Percentiles rank a stretch among this genome's conserved stretches.
These are phyloP conservation scores for Nitzschia putrida DNA, from an alignment of 108 stramenopile genomes.

Conservation along the genomic window DNA sequence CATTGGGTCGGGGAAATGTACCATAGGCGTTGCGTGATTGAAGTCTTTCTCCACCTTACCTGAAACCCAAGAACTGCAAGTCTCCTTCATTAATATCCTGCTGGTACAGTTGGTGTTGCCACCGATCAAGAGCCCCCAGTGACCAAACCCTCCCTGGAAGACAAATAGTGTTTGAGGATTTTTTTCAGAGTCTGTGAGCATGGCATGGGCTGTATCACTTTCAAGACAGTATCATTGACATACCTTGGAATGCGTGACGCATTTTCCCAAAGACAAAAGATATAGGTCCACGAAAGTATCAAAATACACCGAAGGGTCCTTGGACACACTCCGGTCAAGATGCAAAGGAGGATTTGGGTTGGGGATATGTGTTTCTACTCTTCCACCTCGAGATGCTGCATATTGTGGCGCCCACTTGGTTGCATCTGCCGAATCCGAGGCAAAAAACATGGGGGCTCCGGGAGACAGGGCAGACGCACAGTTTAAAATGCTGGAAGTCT, in stretches of 20 bases:
- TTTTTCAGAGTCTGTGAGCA: too few species aligned
- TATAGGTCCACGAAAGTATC: slow-evolving; percentile 55
- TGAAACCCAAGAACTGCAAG: too few species aligned
- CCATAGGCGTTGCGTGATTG: too few species aligned
- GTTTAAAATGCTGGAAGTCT: slow-evolving; percentile 43
- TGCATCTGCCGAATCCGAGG: slow-evolving; percentile 43
- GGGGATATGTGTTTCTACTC: background rate
- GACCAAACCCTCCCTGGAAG: slow-evolving; percentile 42
- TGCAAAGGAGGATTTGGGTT: slow-evolving; percentile 36
- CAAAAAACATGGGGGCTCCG: slow-evolving; percentile 47
- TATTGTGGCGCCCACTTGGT: slow-evolving; percentile 16
- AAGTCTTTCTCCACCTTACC: too few species aligned
- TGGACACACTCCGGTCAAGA: slow-evolving; percentile 31
- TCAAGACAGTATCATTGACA: background rate
- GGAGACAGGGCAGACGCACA: slow-evolving; percentile 43
- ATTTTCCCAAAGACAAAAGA: slow-evolving; percentile 38
- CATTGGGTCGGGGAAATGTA: too few species aligned
- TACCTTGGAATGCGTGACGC: slow-evolving; percentile 29
- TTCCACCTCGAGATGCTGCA: slow-evolving; percentile 4
- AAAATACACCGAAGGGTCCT: slow-evolving; percentile 38
- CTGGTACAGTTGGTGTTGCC: slow-evolving; percentile 14
- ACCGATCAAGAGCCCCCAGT: slow-evolving; percentile 40
- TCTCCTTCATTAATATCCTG: too few species aligned
- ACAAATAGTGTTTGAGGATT: too few species aligned
- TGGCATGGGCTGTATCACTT: too few species aligned